Base-by-base conservation (phyloP, 352 stramenopile species). In the Globisporangium radiosum region DNA sequence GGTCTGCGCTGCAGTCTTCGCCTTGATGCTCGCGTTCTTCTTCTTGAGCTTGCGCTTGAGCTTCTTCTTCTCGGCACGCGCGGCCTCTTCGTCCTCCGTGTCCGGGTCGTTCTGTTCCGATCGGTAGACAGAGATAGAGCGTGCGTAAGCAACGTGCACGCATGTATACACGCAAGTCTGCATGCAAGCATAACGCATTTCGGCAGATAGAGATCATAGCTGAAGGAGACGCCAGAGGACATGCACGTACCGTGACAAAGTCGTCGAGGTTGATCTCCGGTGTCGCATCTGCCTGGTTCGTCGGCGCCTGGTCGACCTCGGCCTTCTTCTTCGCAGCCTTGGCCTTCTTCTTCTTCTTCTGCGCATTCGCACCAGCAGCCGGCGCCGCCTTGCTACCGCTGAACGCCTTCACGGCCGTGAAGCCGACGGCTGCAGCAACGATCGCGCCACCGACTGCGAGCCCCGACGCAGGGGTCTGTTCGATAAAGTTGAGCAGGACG, bases 41-140 rank as follows among this genome's bases (percentile, higher is more conserved):
- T 89, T 90, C 73, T 90, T 90, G 54, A 80, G 76, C 72, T 91
- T 90, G 57, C 81, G 73, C 78, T 88, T 88, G 7, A 82, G 70
- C 66, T 85, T 85, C 63, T 85, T 85, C 69, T 89, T 90, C 60
- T 93, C 83, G 2, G 77, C 72, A 52, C 83, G 83, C 47, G 81
- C 78, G 5, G 70, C 81, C 47, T 91, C 83, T 57, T 93, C 83
- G 54, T 93, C 83, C 56, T 93, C 83, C 49, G 81, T 88, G 66
- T 93, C 83, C 48, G 83, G 81, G 62, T 84, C 81, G 63, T 93
- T 81, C 69, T 64, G 57, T 25, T 52, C 13, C 8, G 13, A 47
- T 13, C 8, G 5, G 25, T 33, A 50, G 45, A 50, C n/a, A 25
- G 25, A 25, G 25, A 25, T 25, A 25, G 43, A 47, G 68, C 17